Base-by-base conservation (phyloP, 2,329 filamentous ascomycete species). In the Acrodontium crateriforme region DNA sequence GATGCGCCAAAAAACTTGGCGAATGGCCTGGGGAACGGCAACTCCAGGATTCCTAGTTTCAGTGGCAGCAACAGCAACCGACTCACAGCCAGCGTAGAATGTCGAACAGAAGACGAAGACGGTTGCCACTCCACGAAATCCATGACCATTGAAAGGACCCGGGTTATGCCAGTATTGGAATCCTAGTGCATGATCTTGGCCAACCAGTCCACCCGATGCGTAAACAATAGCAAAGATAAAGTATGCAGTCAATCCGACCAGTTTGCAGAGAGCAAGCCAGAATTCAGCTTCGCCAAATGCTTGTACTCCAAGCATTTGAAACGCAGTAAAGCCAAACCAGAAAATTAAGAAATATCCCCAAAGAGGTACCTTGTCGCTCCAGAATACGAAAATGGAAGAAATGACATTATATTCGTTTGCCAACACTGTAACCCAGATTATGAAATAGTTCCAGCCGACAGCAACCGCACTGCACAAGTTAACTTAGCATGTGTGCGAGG, bases 221-320 rank as follows among this genome's bases (percentile, higher is more conserved):
- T 74, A 63, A 31, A 74, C 51, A 29, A 75, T 71, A 23, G 66
- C 71, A 15, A 76, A 54, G 39, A 78, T 62, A 46, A 78, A 76
- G 48, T 78, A 77, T 4, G 71, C 73, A 7, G 66, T 54, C 42
- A 67, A 65, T 24, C 71, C 50, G 11, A 49, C 32, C 20, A 54
- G 41, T 34, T 54, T 53, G 42, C 51, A 41, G 33, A 51, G 46
- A n/a, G 44, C 36, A 22, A 54, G 45, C 21, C 53, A 31, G 35
- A 54, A 54, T 22, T 54, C 51, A 8, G 44, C 16, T 29, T 53
- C 50, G 20, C 50, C 50, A 24, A 52, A 54, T 10, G 47, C 49
- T 20, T 38, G 39, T 15, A 53, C 47, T 8, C 50, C 50, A 27
- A 52, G 50, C 14, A 52, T 27, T 18, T 52, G 45, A 36, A 52